A percentile compares a stretch with the other conserved stretches of the same genome.
Evolutionary conservation across 179 eudicot genomes (phyloP).

Genomic region (Camellia oleifera): DNA sequence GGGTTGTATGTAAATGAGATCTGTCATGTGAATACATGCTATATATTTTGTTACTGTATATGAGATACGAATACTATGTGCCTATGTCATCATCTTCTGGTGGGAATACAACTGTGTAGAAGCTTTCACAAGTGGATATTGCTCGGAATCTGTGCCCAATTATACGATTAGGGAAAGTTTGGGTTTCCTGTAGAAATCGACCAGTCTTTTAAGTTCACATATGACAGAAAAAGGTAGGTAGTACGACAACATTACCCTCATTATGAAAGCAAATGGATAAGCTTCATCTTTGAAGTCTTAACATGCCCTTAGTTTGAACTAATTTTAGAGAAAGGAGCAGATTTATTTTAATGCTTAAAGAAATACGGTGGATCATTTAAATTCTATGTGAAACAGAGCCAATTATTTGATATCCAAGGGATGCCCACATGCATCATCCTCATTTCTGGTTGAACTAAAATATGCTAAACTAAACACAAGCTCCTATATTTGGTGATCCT

Average conservation of each 20-base stretch:
- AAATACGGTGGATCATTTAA: neutral
- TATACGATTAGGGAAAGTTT: neutral
- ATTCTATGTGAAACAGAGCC: neutral
- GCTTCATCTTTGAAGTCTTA: neutral
- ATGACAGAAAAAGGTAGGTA: neutral
- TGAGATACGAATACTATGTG: neutral
- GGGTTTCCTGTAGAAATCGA: neutral
- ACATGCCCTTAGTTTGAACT: neutral
- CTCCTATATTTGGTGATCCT: neutral
- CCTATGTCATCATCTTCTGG: neutral
- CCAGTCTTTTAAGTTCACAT: too few species aligned
- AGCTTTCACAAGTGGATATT: conserved; percentile 2
- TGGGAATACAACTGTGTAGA: neutral
- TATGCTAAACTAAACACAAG: neutral
- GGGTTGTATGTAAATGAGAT: neutral
- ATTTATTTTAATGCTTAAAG: too few species aligned
- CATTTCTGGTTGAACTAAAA: neutral
- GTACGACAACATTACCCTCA: neutral
- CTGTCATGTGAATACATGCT: neutral
- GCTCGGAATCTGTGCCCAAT: neutral
- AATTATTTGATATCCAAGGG: neutral
- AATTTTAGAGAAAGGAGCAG: neutral
- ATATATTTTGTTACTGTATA: neutral
- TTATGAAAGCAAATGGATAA: neutral
- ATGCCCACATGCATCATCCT: neutral